These are phyloP conservation scores for Aspergillus unguis DNA, from an alignment of 2,329 filamentous ascomycete species.

Conservation along the genomic window DNA sequence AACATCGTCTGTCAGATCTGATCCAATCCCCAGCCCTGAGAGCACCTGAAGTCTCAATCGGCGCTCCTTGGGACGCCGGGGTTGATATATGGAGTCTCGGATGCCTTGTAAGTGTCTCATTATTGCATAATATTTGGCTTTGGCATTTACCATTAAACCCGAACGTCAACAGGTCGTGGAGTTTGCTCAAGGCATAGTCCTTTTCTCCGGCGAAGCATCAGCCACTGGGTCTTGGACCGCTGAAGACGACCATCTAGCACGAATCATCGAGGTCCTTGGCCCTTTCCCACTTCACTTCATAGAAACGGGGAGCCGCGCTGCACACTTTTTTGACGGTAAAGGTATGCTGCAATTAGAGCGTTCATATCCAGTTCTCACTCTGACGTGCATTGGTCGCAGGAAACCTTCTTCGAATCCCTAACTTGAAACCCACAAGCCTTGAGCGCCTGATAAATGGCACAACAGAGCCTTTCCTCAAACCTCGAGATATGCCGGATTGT, in stretches of 20 bases:
- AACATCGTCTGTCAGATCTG: constrained; percentile 16
- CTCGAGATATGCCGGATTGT: constrained; percentile 23
- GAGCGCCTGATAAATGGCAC: constrained; percentile 23
- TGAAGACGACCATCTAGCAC: constrained; percentile 27
- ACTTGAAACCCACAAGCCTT: constrained; percentile 22
- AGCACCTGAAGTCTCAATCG: constrained; percentile 26
- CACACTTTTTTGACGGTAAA: constrained; percentile 22
- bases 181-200: constrained; percentile 25
- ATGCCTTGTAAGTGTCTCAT: too few species aligned
- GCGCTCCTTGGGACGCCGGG: constrained; percentile 22
- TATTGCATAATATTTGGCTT: too few species aligned
- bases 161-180: constrained; percentile 23
- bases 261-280: constrained; percentile 25
- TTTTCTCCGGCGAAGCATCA: constrained; percentile 23
- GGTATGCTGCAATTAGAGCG: constrained; percentile 6
- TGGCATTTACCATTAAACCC: too few species aligned
- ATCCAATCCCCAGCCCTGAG: constrained; percentile 22
- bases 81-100: constrained; percentile 33
- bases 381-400: constrained; percentile 9
- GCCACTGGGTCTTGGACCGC: constrained; percentile 23
- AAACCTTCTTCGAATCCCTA: constrained; percentile 23
- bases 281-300: constrained; percentile 20
- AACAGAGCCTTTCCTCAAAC: constrained; percentile 23
- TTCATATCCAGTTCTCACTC: neutral
- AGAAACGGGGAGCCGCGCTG: constrained; percentile 15